Evolutionary conservation across 129 eudicot species (phyloP).

Genomic region (Logfia minima): DNA sequence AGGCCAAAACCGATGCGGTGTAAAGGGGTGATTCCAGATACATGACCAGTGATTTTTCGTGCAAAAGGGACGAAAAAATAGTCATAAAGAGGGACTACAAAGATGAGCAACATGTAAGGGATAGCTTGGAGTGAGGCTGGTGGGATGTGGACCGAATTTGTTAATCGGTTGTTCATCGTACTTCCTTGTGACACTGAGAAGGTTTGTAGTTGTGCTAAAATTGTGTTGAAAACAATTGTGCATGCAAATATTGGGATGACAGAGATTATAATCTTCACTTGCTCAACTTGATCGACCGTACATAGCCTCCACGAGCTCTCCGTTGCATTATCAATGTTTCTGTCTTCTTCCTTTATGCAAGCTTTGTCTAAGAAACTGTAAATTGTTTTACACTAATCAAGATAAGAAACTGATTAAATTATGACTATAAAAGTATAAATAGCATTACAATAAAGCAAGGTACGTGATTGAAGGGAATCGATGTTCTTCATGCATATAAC

Average conservation of each 20-base stretch:
- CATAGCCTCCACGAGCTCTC: slow-evolving; percentile 77
- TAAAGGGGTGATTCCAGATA: slow-evolving; percentile 75
- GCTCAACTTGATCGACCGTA: slow-evolving; percentile 72
- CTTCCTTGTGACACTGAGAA: slow-evolving; percentile 97
- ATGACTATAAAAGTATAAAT: background rate
- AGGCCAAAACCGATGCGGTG: slow-evolving; percentile 81
- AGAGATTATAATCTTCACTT: slow-evolving; percentile 72
- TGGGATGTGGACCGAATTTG: slow-evolving; percentile 66
- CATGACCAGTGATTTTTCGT: slow-evolving; percentile 59
- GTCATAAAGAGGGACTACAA: slow-evolving; percentile 83
- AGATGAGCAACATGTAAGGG: slow-evolving; percentile 78
- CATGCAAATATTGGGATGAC: slow-evolving; percentile 81
- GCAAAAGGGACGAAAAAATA: slow-evolving; percentile 71
- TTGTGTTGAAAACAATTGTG: slow-evolving; percentile 88
- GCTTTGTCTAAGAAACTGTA: slow-evolving; percentile 63
- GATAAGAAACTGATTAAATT: background rate
- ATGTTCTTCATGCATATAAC: too few species aligned
- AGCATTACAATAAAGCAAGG: background rate
- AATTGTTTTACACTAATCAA: slow-evolving; percentile 3
- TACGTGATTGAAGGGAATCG: too few species aligned
- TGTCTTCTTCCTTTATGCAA: slow-evolving; percentile 56
- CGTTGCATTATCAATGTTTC: slow-evolving; percentile 23
- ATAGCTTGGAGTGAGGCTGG: slow-evolving; percentile 97
- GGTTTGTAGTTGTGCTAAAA: slow-evolving; percentile 89
- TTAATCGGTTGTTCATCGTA: slow-evolving; percentile 67